Conservation (phyloP, 2,329 filamentous ascomycete species). For the Calonectria naviculata region DNA sequence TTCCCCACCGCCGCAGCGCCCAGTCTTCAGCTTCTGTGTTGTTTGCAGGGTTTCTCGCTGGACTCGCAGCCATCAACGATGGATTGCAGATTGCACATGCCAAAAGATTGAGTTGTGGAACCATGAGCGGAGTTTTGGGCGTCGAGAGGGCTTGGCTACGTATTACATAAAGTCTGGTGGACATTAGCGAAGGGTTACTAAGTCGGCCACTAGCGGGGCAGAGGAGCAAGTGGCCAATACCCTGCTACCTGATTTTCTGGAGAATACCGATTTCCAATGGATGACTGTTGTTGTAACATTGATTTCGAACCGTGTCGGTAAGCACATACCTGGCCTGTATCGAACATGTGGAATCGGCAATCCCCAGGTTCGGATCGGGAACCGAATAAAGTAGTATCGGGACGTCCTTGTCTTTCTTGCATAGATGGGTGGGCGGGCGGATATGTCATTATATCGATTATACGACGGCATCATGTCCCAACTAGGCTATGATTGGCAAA, state of each 20-base stretch:
- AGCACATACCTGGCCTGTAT: neutral
- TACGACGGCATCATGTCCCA: neutral
- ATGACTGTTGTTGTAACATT: neutral
- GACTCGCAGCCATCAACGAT: neutral
- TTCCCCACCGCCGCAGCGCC: neutral
- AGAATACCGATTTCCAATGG: neutral
- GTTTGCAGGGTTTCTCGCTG: neutral
- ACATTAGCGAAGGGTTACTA: constrained; percentile 15
- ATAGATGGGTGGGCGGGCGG: neutral
- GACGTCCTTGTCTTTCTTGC: neutral
- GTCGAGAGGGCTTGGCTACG: neutral
- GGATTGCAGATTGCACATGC: neutral
- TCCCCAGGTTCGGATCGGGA: neutral
- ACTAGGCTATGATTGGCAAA: neutral
- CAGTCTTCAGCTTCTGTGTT: neutral
- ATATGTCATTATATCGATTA: neutral
- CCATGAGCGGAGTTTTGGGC: neutral
- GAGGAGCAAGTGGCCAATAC: neutral
- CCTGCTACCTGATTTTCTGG: neutral
- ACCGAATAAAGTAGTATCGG: neutral
- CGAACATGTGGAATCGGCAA: neutral
- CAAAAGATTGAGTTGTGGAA: neutral
- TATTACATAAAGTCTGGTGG: constrained; percentile 17
- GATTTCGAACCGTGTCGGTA: neutral
- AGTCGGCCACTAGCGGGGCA: neutral